Percentiles rank a stretch among this genome's conserved stretches.
Evolutionary conservation across 768 basidiomycete species (phyloP).

Genomic region (Tephrocybe sp.): DNA sequence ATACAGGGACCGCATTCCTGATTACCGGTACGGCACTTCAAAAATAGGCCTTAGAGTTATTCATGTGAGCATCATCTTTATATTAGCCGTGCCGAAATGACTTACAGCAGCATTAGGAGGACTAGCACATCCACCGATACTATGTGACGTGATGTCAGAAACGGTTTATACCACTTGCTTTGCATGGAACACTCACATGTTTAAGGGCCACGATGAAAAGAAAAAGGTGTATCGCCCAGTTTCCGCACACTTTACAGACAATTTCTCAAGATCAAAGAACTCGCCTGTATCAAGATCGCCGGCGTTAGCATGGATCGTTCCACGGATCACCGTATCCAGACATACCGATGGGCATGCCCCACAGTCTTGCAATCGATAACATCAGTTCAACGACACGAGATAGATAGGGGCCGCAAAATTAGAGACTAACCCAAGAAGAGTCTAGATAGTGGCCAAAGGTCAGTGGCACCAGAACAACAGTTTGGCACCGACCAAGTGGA

Average conservation of each 20-base stretch:
- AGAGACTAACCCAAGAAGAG: constrained; percentile 53
- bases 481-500: too few relatives aligned
- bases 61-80: neutral
- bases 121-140: constrained; percentile 68
- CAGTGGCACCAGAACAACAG: too few relatives aligned
- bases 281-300: constrained; percentile 43
- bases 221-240: constrained; percentile 70
- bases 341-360: constrained; percentile 74
- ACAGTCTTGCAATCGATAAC: constrained; percentile 42
- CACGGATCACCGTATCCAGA: constrained; percentile 7
- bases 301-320: neutral
- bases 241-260: constrained; percentile 55
- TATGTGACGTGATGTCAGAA: constrained; percentile 17
- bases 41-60: constrained; percentile 27
- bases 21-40: constrained; percentile 11
- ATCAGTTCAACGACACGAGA: constrained; percentile 3
- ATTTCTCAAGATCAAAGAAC: constrained; percentile 69
- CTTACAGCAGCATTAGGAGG: constrained; percentile 72
- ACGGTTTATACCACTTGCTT: neutral
- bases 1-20: neutral
- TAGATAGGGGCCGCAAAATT: neutral
- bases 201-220: constrained; percentile 74
- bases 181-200: constrained; percentile 49
- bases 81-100: constrained; percentile 1
- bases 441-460: constrained; percentile 42